Base-by-base conservation (phyloP, 371 early-diverging fungal species). In the Nematocida major region DNA sequence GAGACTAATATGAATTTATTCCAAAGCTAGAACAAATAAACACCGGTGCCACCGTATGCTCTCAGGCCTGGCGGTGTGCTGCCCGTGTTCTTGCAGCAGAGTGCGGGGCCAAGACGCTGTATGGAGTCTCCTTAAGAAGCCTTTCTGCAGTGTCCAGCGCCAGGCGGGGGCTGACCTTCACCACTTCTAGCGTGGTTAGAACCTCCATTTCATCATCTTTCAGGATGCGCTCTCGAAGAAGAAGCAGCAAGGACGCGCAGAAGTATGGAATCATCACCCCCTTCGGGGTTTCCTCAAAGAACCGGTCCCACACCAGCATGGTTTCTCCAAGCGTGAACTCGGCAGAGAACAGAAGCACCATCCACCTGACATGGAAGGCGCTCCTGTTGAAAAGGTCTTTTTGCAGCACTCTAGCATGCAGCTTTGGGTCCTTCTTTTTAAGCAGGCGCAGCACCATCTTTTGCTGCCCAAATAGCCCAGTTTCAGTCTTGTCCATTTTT, bases 281-380 rank as follows among this genome's bases (percentile, higher is more conserved):
- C 50, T 80, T 79, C 22, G 53, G 65, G n/a, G 50, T 15, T 78
- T 83, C 83, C 4, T 70, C n/a, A 20, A 86, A 79, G 22, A 84
- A 53, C 57, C 73, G 63, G 65, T 86, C 86, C 86, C 86, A 86
- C 24, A 86, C 59, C 57, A 59, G 59, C 13, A 83, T 34, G 24
- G 79, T 67, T 13, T 83, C 78, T 5, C 79, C 63, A 18, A 82
- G 54, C 18, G 51, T 22, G 67, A 81, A 84, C 62, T 82, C 84
- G 1, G 67, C 54, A 28, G 78, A 48, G 53, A 86, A 82, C 20
- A 84, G 50, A 11, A 83, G 51, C 0, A 82, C 26, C 54, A 86
- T 73, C 86, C 86, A 86, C 38, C 67, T 78, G 15, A 84, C 49
- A 59, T 69, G 80, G 51, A 86, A 81, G 32, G 76, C 39, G 30